Percentiles rank a stretch among this genome's conserved stretches.
Evolutionary conservation across 1,139 yeast species (phyloP).

Genomic region (Kodamaea ohmeri): DNA sequence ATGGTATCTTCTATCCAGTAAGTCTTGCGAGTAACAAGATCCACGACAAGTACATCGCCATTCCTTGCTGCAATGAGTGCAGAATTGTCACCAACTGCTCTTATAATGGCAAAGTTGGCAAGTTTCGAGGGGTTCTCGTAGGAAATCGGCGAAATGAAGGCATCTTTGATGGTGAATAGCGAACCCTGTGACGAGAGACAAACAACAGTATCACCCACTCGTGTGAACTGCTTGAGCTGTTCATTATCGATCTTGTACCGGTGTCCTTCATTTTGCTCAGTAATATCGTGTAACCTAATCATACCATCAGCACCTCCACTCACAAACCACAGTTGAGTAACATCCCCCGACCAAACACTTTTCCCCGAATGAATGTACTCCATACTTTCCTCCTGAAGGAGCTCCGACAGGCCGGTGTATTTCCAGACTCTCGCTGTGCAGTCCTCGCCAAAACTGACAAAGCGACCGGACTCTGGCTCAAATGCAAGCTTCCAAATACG

Average conservation of each 20-base stretch:
- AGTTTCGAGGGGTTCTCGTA: constrained; percentile 5
- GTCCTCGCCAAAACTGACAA: constrained; percentile 81
- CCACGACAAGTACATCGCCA: constrained; percentile 51
- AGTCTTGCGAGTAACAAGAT: constrained; percentile 25
- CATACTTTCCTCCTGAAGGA: constrained; percentile 34
- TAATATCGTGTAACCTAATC: constrained; percentile 58
- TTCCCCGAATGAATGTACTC: constrained; percentile 76
- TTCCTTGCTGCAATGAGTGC: constrained; percentile 47
- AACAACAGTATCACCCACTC: background rate
- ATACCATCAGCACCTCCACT: constrained; percentile 93
- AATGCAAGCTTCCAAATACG: constrained; percentile 85
- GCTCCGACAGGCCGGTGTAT: constrained; percentile 23
- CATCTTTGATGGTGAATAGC: background rate
- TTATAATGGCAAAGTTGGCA: constrained; percentile 49
- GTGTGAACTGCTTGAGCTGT: constrained; percentile 6
- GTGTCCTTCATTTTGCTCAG: constrained; percentile 1
- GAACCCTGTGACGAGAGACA: background rate
- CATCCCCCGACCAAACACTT: constrained; percentile 81
- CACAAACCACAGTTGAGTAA: constrained; percentile 43
- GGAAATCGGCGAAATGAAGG: background rate
- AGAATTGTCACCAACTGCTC: constrained; percentile 44
- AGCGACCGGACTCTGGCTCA: constrained; percentile 21
- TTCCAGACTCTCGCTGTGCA: constrained; percentile 84
- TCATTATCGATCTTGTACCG: background rate
- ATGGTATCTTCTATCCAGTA: constrained; percentile 24